Evolutionary conservation across 106 monocot species (phyloP).

Genomic region (Agapanthus africanus): DNA sequence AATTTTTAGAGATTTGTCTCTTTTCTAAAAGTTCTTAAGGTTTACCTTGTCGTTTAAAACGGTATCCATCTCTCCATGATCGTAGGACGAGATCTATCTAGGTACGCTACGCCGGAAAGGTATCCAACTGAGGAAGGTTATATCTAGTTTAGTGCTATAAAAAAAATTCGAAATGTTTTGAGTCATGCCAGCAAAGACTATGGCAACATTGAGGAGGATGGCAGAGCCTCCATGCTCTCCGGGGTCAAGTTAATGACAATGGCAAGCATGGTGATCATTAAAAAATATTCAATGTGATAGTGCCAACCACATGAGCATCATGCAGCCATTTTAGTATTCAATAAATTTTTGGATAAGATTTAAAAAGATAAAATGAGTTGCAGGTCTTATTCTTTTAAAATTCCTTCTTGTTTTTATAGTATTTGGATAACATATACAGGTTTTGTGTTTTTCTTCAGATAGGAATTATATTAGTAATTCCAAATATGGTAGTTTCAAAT

Average conservation of each 20-base stretch:
- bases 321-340: neutral
- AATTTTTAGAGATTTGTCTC: too few relatives aligned
- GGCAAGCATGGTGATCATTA: constrained; percentile 6
- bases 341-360: too few relatives aligned
- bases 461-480: neutral
- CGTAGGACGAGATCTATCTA: too few relatives aligned
- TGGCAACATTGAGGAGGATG: constrained; percentile 3
- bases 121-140: too few relatives aligned
- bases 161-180: neutral
- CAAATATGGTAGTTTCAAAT: neutral
- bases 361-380: neutral
- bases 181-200: constrained; percentile 3
- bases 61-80: too few relatives aligned
- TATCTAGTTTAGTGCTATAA: too few relatives aligned
- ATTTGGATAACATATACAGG: neutral
- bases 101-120: too few relatives aligned
- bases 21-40: too few relatives aligned
- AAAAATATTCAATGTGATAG: neutral
- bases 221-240: constrained; percentile 2
- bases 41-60: too few relatives aligned
- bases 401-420: neutral
- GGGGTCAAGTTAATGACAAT: neutral
- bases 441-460: neutral
- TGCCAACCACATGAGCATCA: constrained; percentile 9
- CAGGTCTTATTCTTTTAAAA: neutral